Base-by-base conservation (phyloP, 164 flowering plant species). In the Chimonanthus salicifolius region DNA sequence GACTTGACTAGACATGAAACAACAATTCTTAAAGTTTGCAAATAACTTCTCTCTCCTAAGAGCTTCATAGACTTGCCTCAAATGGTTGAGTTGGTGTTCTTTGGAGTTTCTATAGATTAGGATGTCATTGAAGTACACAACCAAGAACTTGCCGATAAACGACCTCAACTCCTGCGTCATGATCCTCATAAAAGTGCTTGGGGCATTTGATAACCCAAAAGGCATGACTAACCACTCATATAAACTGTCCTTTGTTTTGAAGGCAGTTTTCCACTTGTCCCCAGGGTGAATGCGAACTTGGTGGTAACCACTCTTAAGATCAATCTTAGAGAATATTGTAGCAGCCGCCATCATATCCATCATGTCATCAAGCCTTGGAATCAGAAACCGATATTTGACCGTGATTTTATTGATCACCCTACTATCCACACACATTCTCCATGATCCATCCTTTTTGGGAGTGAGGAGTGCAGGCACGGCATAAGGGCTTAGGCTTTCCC, bases 391-490 rank as follows among this genome's bases (percentile, higher is more conserved):
- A 60, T 60, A 60, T 13, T 60, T 60, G 15, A n/a, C 64, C 64
- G 15, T 60, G 64, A 60, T 60, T 13, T 60, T 60, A 16, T 60
- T 60, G 15, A 13, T 60, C 5, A 3, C 5, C 16, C 16, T 11
- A 13, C 20, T 60, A 60, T 60, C 16, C 64, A 60, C 64, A 49
- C 51, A 49, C 64, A 60, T 60, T 60, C 64, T 60, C 64, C 64
- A 60, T 11, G 64, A 4, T 60, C 64, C 16, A 60, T 60, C 64
- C 16, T 7, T 60, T 16, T 60, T 60, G 20, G 64, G 9, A 7
- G 64, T n/a, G 64, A 60, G 64, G 64, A 60, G 64, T 60, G 16
- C 63, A 13, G 20, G 16, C 64, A 60, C 64, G 64, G 20, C 15
- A 60, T 16, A 60, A 7, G 5, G 64, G 20, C 64, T 60, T 13